phyloP scores from a whole-genome alignment of 1,139 yeast species.

The Taiozyma sp. region DNA sequence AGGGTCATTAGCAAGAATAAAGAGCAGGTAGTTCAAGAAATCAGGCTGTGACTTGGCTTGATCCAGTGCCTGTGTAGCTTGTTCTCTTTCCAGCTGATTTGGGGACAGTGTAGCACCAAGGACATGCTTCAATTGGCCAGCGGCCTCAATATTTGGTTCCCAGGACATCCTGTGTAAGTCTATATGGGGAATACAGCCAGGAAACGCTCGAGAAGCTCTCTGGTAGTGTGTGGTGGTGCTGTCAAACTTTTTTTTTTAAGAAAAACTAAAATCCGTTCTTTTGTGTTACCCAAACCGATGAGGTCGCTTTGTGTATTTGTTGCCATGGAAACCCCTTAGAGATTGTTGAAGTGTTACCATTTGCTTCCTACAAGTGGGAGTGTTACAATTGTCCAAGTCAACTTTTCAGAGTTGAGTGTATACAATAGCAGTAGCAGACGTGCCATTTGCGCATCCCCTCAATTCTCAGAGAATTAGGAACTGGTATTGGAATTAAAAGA shows the following conservation, averaged over 20 bases:
- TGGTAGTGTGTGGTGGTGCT: not conserved
- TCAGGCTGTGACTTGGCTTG: constrained; percentile 70
- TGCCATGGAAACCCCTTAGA: not conserved
- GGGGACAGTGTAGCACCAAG: constrained; percentile 65
- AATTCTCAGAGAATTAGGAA: not conserved
- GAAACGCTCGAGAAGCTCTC: not conserved
- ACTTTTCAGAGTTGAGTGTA: not conserved
- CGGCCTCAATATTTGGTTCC: constrained; percentile 59
- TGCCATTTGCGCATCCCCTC: not conserved
- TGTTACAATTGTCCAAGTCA: not conserved
- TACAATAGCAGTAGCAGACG: not conserved
- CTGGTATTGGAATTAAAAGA: not conserved
- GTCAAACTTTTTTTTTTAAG: not conserved
- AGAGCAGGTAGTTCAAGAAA: constrained; percentile 72
- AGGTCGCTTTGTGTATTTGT: not conserved
- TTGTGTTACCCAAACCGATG: not conserved
- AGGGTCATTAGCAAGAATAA: constrained; percentile 56
- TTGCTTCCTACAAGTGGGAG: not conserved
- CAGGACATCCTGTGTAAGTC: constrained; percentile 31
- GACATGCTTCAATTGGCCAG: constrained; percentile 58
- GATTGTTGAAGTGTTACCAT: not conserved
- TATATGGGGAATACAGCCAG: not conserved
- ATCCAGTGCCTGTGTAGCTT: constrained; percentile 62
- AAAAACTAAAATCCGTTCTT: not conserved
- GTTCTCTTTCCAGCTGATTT: constrained; percentile 46